These are phyloP conservation scores for Aureobasidium leucospermi DNA, from an alignment of 2,329 filamentous ascomycete genomes.

Conservation along the genomic window DNA sequence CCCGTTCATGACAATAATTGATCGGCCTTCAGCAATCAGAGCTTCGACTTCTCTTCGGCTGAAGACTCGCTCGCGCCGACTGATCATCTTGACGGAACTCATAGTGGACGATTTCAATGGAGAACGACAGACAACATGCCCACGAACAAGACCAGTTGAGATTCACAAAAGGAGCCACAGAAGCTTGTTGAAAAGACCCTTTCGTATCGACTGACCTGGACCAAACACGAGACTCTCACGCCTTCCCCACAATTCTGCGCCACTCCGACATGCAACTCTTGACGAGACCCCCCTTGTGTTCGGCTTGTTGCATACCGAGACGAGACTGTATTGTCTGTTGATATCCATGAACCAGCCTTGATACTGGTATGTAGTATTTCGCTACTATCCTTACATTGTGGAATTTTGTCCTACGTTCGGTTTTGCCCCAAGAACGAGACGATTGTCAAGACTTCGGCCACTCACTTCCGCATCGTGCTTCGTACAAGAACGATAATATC, in stretches of 20 bases:
- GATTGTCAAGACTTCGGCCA: background rate
- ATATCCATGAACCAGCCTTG: background rate
- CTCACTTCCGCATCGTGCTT: background rate
- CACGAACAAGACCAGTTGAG: constrained; percentile 1
- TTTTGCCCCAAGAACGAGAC: background rate
- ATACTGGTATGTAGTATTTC: background rate
- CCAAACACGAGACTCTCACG: background rate
- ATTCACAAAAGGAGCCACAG: background rate
- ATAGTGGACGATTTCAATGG: background rate
- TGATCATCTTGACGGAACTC: constrained; percentile 3
- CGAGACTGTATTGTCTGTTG: background rate
- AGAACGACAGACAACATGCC: constrained; percentile 6
- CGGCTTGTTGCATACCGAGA: background rate
- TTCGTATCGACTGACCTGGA: background rate
- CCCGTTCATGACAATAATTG: constrained; percentile 72
- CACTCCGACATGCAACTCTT: background rate
- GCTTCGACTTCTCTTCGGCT: constrained; percentile 53
- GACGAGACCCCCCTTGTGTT: background rate
- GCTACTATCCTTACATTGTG: background rate
- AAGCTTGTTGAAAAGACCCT: background rate
- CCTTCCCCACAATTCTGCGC: background rate
- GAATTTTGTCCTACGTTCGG: background rate
- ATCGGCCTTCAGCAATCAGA: constrained; percentile 72
- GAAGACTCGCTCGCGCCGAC: constrained; percentile 12
- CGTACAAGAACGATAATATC: background rate